Evolutionary conservation across 2,329 filamentous ascomycete species (phyloP).

Genomic region (Dothistroma septosporum): DNA sequence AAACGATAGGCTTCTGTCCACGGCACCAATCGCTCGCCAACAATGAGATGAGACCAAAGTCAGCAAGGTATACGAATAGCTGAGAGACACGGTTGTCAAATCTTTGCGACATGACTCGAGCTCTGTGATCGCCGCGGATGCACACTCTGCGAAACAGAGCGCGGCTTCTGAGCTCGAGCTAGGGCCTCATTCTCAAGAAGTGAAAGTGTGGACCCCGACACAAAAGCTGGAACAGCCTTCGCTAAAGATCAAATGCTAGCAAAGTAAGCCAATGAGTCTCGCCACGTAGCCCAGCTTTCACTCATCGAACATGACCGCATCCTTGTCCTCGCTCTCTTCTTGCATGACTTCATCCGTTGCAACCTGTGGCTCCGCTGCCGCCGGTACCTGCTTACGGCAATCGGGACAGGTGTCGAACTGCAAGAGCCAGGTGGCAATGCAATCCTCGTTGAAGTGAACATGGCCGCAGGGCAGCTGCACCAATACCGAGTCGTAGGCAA

Average conservation of each 20-base stretch:
- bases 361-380: constrained; percentile 5
- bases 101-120: background rate
- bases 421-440: constrained; percentile 23
- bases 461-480: constrained; percentile 25
- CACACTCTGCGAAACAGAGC: background rate
- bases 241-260: background rate
- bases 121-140: background rate
- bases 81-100: background rate
- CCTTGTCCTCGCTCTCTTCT: constrained; percentile 1
- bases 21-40: constrained; percentile 17
- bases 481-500: constrained; percentile 16
- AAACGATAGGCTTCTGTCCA: constrained; percentile 19
- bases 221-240: background rate
- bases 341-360: background rate
- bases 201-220: constrained; percentile 6
- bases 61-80: constrained; percentile 11
- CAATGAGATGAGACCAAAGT: constrained; percentile 10
- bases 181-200: constrained; percentile 9
- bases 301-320: constrained; percentile 13
- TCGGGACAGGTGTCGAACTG: constrained; percentile 23
- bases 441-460: constrained; percentile 19
- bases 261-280: background rate
- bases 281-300: background rate
- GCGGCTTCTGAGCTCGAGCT: constrained; percentile 1
- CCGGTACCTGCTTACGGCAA: constrained; percentile 20